Evolutionary conservation across 208 protist species (phyloP), one percentile per base, ranked within the genome.

Genomic region (Angomonas ambiguus): DNA sequence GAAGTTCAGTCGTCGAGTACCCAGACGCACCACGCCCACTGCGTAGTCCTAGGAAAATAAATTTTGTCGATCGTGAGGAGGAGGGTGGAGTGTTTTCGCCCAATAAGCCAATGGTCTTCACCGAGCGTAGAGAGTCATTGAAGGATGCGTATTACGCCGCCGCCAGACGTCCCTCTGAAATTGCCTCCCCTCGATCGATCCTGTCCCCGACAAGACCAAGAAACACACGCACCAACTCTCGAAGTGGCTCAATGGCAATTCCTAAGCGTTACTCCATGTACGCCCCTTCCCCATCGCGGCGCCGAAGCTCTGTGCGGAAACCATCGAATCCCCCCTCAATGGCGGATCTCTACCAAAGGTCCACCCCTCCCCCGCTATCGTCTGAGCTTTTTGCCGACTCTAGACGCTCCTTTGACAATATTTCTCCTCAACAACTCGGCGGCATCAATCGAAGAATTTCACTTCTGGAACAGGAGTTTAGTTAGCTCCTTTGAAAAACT

Each of bases 381-480:
- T 45, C 56, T 2, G 24, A 18, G 25, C 11, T 35, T 48, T 33
- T 28, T 2, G 31, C 20, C 4, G 4, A 32, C 2, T 32, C 13
- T 16, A 18, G 32, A 20, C 1, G 48, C 18, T 0, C 64, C 34
- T 45, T 51, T 0, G 65, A 72, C n/a, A 65, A 76, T 4, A 71
- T 74, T 56, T 69, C 51, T 2, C 60, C 49, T 0, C 61, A 78
- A 0, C 71, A 72, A 24, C 32, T 67, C 24, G 51, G 42, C 0
- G 76, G 69, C 35, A 84, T 88, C 34, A 74, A 60, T 25, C 49
- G 68, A 35, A 71, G 82, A 22, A 82, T 88, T 49, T 45, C 71
- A 48, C 65, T 77, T 64, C 57, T 88, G 8, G 76, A 88, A 45
- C 51, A 61, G 3, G 82, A 88, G 34, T 72, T 80, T 22, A 53